phyloP scores from a whole-genome alignment of 2,329 filamentous ascomycete species.

The Clarireedia homoeocarpa region DNA sequence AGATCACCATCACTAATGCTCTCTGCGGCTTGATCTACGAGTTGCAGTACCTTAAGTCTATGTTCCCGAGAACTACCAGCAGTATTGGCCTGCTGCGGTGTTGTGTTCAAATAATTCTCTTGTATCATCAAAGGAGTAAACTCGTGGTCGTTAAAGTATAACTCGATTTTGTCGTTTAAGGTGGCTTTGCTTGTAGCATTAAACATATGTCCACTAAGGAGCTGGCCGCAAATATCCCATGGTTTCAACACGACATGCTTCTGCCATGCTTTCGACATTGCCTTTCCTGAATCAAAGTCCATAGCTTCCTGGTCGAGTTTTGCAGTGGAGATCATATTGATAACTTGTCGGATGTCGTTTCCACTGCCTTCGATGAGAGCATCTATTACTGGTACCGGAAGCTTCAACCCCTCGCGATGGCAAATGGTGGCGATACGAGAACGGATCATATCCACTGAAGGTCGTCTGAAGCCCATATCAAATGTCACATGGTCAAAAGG shows the following conservation, averaged over 20 bases:
- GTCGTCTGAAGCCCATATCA: constrained; percentile 80
- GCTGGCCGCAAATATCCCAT: constrained; percentile 95
- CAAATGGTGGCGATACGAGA: constrained; percentile 93
- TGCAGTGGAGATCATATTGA: constrained; percentile 95
- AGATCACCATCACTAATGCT: constrained; percentile 97
- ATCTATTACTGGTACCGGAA: constrained; percentile 77
- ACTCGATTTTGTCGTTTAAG: constrained; percentile 93
- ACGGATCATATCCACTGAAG: constrained; percentile 83
- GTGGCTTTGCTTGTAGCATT: constrained; percentile 74
- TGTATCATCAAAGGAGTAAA: constrained; percentile 97
- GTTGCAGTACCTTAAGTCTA: constrained; percentile 74
- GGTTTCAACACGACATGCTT: constrained; percentile 95
- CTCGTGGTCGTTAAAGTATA: constrained; percentile 99
- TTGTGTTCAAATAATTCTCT: constrained; percentile 89
- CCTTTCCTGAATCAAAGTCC: constrained; percentile 77
- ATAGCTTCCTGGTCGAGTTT: constrained; percentile 79
- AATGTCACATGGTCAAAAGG: constrained; percentile 84
- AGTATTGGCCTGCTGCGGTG: constrained; percentile 47
- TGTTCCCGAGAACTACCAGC: constrained; percentile 54
- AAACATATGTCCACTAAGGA: constrained; percentile 83
- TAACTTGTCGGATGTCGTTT: constrained; percentile 93
- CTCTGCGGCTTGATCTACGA: constrained; percentile 80
- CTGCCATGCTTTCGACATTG: constrained; percentile 97
- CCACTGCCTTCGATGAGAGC: constrained; percentile 92
- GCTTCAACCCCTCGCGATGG: constrained; percentile 80